phyloP scores from a whole-genome alignment of 441 rosid species.

The Erysimum pusillum region DNA sequence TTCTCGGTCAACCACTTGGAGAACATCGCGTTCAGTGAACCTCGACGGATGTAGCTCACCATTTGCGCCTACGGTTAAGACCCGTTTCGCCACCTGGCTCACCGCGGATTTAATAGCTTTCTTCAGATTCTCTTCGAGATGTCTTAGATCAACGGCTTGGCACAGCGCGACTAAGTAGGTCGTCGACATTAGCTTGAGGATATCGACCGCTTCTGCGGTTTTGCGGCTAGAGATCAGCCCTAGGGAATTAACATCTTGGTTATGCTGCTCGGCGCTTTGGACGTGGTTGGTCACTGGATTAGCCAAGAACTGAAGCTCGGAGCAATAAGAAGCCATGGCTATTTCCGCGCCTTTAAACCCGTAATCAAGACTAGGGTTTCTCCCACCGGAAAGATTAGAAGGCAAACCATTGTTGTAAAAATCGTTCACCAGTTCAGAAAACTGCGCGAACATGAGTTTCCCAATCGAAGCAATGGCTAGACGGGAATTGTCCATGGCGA shows the following conservation, averaged over 20 bases:
- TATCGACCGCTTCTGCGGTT: slow-evolving; percentile 64
- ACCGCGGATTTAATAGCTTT: slow-evolving; percentile 51
- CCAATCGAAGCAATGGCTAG: slow-evolving; percentile 67
- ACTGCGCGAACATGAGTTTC: slow-evolving; percentile 64
- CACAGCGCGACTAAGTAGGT: slow-evolving; percentile 58
- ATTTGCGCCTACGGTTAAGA: slow-evolving; percentile 49
- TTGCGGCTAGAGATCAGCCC: slow-evolving; percentile 74
- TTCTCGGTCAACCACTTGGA: slow-evolving; percentile 55
- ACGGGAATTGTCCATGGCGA: slow-evolving; percentile 67
- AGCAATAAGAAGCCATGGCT: slow-evolving; percentile 80
- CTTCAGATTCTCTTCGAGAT: slow-evolving; percentile 60
- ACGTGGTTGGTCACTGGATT: slow-evolving; percentile 73
- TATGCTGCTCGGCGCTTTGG: slow-evolving; percentile 71
- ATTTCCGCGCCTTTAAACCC: slow-evolving; percentile 92
- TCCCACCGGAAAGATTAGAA: slow-evolving; percentile 75
- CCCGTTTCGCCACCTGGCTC: slow-evolving; percentile 54
- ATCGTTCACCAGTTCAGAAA: slow-evolving; percentile 84
- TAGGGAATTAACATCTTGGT: slow-evolving; percentile 69
- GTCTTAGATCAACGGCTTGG: slow-evolving; percentile 62
- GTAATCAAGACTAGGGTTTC: slow-evolving; percentile 86
- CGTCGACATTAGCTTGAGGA: slow-evolving; percentile 65
- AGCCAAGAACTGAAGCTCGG: slow-evolving; percentile 67
- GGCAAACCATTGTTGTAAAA: slow-evolving; percentile 90
- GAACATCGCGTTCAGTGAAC: slow-evolving; percentile 54
- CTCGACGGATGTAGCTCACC: slow-evolving; percentile 60